A percentile compares a stretch with the other conserved stretches of the same genome.
Conservation (phyloP, 2,329 filamentous ascomycete genomes). For the Nannizziopsis arthrosporioides region DNA sequence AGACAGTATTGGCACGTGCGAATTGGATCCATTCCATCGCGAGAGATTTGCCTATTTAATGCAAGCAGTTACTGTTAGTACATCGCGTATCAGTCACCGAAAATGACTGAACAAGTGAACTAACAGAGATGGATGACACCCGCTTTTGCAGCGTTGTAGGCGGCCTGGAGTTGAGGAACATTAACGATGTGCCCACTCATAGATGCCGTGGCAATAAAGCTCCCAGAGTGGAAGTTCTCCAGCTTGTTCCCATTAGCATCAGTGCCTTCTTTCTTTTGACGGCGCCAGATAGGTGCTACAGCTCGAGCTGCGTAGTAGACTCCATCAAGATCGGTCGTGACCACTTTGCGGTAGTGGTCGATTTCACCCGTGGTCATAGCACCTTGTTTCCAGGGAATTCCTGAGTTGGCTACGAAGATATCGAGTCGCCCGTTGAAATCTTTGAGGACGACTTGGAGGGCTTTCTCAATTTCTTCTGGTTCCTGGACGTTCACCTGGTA, state of each 20-base stretch:
- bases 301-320: slow-evolving; percentile 66
- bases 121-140: slow-evolving; percentile 42
- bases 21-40: slow-evolving; percentile 69
- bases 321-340: slow-evolving; percentile 61
- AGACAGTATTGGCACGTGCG: slow-evolving; percentile 60
- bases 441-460: slow-evolving; percentile 34
- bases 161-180: slow-evolving; percentile 60
- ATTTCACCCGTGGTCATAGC: slow-evolving; percentile 54
- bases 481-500: slow-evolving; percentile 40
- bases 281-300: slow-evolving; percentile 56
- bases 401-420: slow-evolving; percentile 68
- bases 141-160: slow-evolving; percentile 63
- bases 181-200: slow-evolving; percentile 72
- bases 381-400: slow-evolving; percentile 61
- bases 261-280: slow-evolving; percentile 57
- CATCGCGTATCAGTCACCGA: too few species aligned
- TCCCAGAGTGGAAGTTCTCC: slow-evolving; percentile 50
- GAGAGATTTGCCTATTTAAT: slow-evolving; percentile 49
- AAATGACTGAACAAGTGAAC: slow-evolving; percentile 13
- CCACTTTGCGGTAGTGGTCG: slow-evolving; percentile 54
- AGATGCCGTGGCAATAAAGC: slow-evolving; percentile 65
- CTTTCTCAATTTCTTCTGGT: slow-evolving; percentile 31
- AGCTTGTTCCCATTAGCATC: slow-evolving; percentile 51
- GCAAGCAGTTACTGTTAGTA: slow-evolving; percentile 38
- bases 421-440: slow-evolving; percentile 67